A percentile compares a stretch with the other conserved stretches of the same genome.
These are phyloP conservation scores for Suillus discolor DNA, from an alignment of 768 basidiomycete genomes.

Conservation along the genomic window DNA sequence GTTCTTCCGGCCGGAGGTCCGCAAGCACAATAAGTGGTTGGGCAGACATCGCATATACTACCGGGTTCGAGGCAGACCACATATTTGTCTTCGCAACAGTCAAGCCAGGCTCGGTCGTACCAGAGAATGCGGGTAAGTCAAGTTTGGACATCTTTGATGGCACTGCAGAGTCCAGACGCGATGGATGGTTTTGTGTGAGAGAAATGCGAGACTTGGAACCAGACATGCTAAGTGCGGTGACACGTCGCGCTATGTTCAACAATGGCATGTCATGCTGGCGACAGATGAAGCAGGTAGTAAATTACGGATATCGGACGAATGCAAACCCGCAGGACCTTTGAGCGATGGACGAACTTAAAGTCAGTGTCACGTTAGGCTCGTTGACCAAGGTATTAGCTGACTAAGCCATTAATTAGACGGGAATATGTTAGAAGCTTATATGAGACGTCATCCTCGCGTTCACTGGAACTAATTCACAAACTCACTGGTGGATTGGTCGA, in stretches of 20 bases:
- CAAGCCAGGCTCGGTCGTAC: neutral
- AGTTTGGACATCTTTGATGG: neutral
- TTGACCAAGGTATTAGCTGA: neutral
- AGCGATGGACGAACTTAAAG: neutral
- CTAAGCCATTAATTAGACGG: neutral
- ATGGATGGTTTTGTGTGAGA: neutral
- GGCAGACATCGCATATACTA: neutral
- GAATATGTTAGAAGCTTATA: neutral
- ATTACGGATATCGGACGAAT: neutral
- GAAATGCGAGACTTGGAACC: neutral
- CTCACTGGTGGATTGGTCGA: neutral
- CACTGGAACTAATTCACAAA: neutral
- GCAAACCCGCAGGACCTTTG: neutral
- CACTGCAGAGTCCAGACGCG: neutral
- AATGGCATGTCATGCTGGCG: no score
- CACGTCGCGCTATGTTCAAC: neutral
- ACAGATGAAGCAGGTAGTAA: neutral
- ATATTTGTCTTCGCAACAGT: neutral
- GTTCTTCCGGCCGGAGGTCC: neutral
- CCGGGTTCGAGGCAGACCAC: neutral
- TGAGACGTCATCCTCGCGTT: neutral
- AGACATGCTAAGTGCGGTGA: neutral
- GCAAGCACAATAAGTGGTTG: neutral
- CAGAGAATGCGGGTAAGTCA: neutral
- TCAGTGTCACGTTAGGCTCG: neutral